A percentile compares a stretch with the other conserved stretches of the same genome.
Conservation (phyloP, 805 yeast genomes). For the Candida jianshihensis region DNA sequence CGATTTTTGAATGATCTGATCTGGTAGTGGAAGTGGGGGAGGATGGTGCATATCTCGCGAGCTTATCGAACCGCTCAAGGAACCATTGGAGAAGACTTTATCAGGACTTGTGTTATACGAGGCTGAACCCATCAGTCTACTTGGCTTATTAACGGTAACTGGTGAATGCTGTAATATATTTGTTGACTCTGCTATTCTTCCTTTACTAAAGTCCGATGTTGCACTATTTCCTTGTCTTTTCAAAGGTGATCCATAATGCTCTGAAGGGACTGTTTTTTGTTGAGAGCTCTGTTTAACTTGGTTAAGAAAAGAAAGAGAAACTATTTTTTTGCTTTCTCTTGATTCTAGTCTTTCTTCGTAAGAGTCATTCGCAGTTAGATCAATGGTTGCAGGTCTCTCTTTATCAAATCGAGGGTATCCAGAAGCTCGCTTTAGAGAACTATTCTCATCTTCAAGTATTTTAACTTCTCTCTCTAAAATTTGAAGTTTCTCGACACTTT, state of each 20-base stretch:
- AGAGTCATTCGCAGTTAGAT: slow-evolving; percentile 16
- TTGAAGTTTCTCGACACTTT: slow-evolving; percentile 14
- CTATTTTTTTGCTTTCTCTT: slow-evolving; percentile 1
- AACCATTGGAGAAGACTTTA: slow-evolving; percentile 8
- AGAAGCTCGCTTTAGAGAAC: neutral
- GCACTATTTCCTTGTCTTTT: neutral
- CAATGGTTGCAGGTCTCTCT: slow-evolving; percentile 10
- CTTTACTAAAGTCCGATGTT: slow-evolving; percentile 9
- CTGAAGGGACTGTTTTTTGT: slow-evolving; percentile 6
- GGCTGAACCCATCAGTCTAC: slow-evolving; percentile 1
- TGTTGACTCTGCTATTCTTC: slow-evolving; percentile 20
- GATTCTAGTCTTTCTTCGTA: slow-evolving; percentile 6
- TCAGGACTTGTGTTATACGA: slow-evolving; percentile 5
- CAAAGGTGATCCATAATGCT: neutral
- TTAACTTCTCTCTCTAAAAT: slow-evolving; percentile 8
- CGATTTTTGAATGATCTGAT: neutral
- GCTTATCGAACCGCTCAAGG: slow-evolving; percentile 9
- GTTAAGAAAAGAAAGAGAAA: slow-evolving; percentile 14
- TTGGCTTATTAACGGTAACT: neutral
- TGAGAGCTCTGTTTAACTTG: slow-evolving; percentile 15
- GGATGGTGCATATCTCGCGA: slow-evolving; percentile 4
- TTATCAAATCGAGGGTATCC: no score
- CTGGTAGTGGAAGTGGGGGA: no score
- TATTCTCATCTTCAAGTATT: slow-evolving; percentile 8
- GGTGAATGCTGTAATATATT: slow-evolving; percentile 12